Percentiles rank a stretch among this genome's conserved stretches.
These are phyloP conservation scores for Thecaphora thlaspeos DNA, from an alignment of 1,284 basidiomycete species.

Conservation along the genomic window DNA sequence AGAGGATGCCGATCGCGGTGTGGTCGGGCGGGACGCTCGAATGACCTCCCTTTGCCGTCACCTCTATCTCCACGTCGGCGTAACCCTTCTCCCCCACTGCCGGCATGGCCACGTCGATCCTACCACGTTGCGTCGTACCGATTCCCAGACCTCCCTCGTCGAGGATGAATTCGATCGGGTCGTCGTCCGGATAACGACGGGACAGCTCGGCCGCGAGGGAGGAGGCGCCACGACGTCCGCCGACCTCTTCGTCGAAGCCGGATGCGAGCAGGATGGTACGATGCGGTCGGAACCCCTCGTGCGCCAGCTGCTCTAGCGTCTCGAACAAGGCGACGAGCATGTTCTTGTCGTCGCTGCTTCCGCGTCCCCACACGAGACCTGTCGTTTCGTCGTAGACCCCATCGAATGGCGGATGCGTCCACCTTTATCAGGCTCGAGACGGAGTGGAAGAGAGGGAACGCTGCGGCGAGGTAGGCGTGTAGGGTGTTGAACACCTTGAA, in stretches of 20 bases:
- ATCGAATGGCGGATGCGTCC: conserved; percentile 65
- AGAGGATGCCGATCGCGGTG: conserved; percentile 67
- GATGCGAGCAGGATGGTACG: conserved; percentile 65
- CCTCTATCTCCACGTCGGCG: conserved; percentile 51
- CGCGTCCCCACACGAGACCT: conserved; percentile 62
- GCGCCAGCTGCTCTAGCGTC: conserved; percentile 62
- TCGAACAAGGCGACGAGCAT: conserved; percentile 61
- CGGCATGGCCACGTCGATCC: conserved; percentile 58
- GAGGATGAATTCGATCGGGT: conserved; percentile 15
- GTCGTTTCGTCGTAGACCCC: conserved; percentile 60
- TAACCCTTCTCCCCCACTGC: conserved; percentile 70
- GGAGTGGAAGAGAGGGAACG: too few species aligned
- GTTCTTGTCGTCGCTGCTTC: conserved; percentile 57
- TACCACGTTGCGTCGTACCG: conserved; percentile 10
- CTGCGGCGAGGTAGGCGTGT: too few species aligned
- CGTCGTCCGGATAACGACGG: conserved; percentile 27
- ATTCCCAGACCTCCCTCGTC: conserved; percentile 47
- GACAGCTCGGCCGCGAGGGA: conserved; percentile 29
- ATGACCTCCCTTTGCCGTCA: conserved; percentile 66
- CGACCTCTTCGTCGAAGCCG: conserved; percentile 70
- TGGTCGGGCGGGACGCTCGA: conserved; percentile 66
- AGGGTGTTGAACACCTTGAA: too few species aligned
- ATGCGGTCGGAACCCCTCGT: conserved; percentile 57
- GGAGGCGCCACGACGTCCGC: conserved; percentile 47
- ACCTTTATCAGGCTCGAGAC: conserved; percentile 52